Evolutionary conservation across 2,329 filamentous ascomycete genomes (phyloP).

Genomic region (Colletotrichum phormii): DNA sequence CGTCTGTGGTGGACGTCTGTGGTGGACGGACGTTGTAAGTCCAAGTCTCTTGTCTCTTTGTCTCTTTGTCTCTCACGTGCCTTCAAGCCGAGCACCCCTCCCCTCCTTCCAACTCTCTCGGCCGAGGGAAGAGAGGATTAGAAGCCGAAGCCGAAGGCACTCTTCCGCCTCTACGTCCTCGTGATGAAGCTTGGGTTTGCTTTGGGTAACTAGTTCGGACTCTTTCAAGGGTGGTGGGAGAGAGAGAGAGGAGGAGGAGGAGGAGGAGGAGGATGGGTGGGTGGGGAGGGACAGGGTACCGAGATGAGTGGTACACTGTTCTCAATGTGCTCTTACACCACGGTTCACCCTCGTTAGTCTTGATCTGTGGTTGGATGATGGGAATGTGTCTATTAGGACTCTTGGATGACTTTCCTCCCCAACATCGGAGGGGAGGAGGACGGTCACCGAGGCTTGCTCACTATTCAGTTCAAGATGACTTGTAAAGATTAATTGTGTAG

Average conservation of each 20-base stretch:
- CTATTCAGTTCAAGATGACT: neutral
- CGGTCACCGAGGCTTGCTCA: too few relatives aligned
- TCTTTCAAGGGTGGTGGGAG: neutral
- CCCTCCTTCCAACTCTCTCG: neutral
- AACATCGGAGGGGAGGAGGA: neutral
- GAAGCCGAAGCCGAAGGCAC: neutral
- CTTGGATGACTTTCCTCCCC: neutral
- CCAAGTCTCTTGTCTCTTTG: too few relatives aligned
- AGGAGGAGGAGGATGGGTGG: neutral
- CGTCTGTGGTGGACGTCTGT: neutral
- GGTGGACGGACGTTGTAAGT: too few relatives aligned
- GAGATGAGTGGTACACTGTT: neutral
- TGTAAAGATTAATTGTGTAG: too few relatives aligned
- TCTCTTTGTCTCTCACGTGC: neutral
- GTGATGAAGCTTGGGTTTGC: neutral
- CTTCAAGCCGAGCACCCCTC: neutral
- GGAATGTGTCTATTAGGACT: neutral
- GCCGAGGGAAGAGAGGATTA: neutral
- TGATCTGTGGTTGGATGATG: neutral
- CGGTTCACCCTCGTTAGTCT: neutral
- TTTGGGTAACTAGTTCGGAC: neutral
- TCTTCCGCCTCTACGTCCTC: neutral
- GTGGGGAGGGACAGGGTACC: neutral
- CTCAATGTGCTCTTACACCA: neutral
- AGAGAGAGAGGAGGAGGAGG: neutral